A percentile compares a stretch with the other conserved stretches of the same genome.
phyloP scores from a whole-genome alignment of 441 rosid species.

The Capsella rubella region DNA sequence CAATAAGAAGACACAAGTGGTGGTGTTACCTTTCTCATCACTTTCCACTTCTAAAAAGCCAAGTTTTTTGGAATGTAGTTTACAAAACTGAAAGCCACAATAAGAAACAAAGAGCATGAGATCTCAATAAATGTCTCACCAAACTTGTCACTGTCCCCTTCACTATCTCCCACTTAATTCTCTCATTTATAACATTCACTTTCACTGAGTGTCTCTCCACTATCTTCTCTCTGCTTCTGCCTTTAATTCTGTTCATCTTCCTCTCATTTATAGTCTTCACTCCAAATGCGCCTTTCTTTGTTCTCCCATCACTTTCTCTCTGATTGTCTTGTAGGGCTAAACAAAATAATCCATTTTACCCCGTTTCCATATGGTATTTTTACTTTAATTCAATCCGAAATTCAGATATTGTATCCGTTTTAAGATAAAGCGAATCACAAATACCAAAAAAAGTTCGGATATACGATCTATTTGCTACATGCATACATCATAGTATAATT shows the following conservation, averaged over 20 bases:
- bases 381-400: neutral
- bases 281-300: constrained; percentile 34
- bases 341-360: neutral
- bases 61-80: constrained; percentile 9
- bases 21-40: constrained; percentile 22
- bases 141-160: constrained; percentile 32
- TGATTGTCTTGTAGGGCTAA: neutral
- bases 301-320: constrained; percentile 25
- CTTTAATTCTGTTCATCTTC: constrained; percentile 38
- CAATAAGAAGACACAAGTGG: constrained; percentile 23
- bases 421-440: too few relatives aligned
- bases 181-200: constrained; percentile 40
- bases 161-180: constrained; percentile 36
- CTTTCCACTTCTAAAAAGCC: constrained; percentile 31
- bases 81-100: constrained; percentile 11
- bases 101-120: constrained; percentile 39
- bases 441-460: too few relatives aligned
- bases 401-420: neutral
- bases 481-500: too few relatives aligned
- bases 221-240: constrained; percentile 34
- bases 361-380: neutral
- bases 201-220: constrained; percentile 42
- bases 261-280: constrained; percentile 46
- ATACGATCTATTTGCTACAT: too few relatives aligned
- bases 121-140: constrained; percentile 44